These are phyloP conservation scores for Populus tremula DNA, from an alignment of 345 rosid species.

Conservation along the genomic window DNA sequence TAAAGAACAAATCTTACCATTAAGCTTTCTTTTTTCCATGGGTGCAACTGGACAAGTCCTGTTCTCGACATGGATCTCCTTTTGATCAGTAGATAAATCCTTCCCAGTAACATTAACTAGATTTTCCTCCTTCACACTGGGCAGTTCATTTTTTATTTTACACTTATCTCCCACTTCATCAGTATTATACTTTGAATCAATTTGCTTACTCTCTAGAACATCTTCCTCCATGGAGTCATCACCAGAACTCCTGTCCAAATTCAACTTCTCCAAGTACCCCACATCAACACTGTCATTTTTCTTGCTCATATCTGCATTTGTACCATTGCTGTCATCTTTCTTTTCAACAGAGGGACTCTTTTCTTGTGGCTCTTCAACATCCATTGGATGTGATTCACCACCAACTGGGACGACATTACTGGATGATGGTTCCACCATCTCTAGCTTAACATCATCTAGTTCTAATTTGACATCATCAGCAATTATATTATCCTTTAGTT, in stretches of 20 bases:
- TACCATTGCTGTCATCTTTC: slow-evolving; percentile 59
- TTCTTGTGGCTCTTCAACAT: slow-evolving; percentile 78
- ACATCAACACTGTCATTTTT: slow-evolving; percentile 61
- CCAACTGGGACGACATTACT: slow-evolving; percentile 47
- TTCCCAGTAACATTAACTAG: slow-evolving; percentile 47
- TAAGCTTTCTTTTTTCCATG: slow-evolving; percentile 78
- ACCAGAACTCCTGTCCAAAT: slow-evolving; percentile 94
- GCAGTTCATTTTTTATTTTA: slow-evolving; percentile 41
- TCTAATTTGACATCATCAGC: slow-evolving; percentile 98
- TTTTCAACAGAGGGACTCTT: slow-evolving; percentile 59
- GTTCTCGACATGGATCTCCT: slow-evolving; percentile 37
- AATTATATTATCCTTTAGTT: slow-evolving; percentile 91
- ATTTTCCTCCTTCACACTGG: slow-evolving; percentile 44
- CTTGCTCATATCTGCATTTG: slow-evolving; percentile 63
- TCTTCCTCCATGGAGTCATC: slow-evolving; percentile 97
- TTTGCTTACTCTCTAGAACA: slow-evolving; percentile 69
- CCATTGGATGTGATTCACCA: slow-evolving; percentile 87
- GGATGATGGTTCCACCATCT: slow-evolving; percentile 80
- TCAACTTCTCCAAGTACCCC: slow-evolving; percentile 82
- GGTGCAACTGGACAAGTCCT: slow-evolving; percentile 32
- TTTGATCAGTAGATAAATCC: slow-evolving; percentile 35
- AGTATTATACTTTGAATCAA: slow-evolving; percentile 57
- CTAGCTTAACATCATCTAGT: slow-evolving; percentile 79
- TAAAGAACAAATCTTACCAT: slow-evolving; percentile 42
- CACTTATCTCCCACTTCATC: slow-evolving; percentile 51